Percentiles rank a stretch among this genome's conserved stretches.
phyloP scores from a whole-genome alignment of 148 eudicot species.

The Polygonum aviculare region DNA sequence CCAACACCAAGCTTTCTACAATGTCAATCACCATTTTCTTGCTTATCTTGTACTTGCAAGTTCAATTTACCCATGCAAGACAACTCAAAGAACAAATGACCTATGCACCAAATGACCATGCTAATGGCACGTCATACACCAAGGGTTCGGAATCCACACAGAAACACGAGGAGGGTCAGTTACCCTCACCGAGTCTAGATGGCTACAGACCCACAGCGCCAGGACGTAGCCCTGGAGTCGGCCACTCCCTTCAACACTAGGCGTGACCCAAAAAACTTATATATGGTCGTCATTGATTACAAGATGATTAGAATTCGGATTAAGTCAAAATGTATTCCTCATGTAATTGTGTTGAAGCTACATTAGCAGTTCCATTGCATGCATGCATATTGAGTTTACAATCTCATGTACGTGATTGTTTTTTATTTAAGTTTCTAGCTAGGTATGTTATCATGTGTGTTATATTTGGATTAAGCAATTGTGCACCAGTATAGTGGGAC shows the following conservation, averaged over 20 bases:
- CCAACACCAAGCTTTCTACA: neutral
- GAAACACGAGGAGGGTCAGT: neutral
- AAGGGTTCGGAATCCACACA: neutral
- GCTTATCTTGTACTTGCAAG: neutral
- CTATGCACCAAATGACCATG: neutral
- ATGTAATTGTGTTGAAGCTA: too few species aligned
- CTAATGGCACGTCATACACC: neutral
- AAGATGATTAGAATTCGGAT: too few species aligned
- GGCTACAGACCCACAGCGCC: neutral
- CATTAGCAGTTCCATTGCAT: too few species aligned
- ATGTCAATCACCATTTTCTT: neutral
- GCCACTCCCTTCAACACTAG: slow-evolving; percentile 2
- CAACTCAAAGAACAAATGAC: neutral
- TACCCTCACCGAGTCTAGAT: neutral
- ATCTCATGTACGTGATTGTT: too few species aligned
- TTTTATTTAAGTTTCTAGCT: too few species aligned
- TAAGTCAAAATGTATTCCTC: too few species aligned
- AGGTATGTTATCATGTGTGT: too few species aligned
- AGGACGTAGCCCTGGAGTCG: neutral
- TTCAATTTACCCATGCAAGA: neutral
- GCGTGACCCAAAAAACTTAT: neutral
- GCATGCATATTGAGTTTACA: too few species aligned
- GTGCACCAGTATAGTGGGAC: too few species aligned
- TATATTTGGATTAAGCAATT: too few species aligned
- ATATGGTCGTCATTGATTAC: too few species aligned